Conservation (phyloP, 208 protist species). For the Trichomonas gallinae region DNA sequence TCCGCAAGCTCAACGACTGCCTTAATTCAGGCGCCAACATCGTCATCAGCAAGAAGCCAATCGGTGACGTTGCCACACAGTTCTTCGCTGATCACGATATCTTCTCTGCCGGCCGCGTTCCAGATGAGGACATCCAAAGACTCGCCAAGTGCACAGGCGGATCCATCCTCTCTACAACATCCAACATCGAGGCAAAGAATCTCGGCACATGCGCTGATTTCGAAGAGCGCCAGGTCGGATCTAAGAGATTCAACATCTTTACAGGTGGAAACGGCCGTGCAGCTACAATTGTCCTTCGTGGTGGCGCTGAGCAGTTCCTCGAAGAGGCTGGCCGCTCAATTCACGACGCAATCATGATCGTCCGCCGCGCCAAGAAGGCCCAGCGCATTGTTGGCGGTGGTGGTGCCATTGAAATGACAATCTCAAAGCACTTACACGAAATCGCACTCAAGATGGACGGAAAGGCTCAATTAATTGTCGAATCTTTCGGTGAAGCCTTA, state of each 20-base stretch:
- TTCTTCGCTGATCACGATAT: slow-evolving; percentile 98
- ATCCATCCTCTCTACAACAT: slow-evolving; percentile 84
- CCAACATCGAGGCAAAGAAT: slow-evolving; percentile 66
- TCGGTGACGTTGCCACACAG: slow-evolving; percentile 99
- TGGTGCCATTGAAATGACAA: slow-evolving; percentile 99
- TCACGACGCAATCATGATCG: slow-evolving; percentile 95
- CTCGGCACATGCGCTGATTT: slow-evolving; percentile 75
- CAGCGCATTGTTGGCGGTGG: slow-evolving; percentile 92
- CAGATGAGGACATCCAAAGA: slow-evolving; percentile 70
- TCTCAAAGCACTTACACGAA: slow-evolving; percentile 84
- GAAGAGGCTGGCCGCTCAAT: slow-evolving; percentile 89
- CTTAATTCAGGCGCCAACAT: slow-evolving; percentile 82
- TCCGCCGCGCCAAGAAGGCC: slow-evolving; percentile 58
- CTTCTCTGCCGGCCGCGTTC: slow-evolving; percentile 98
- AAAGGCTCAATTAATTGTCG: slow-evolving; percentile 96
- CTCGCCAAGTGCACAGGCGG: slow-evolving; percentile 85
- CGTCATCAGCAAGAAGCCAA: slow-evolving; percentile 91
- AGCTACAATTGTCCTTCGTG: slow-evolving; percentile 62
- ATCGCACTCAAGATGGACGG: slow-evolving; percentile 82
- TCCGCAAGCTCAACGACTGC: slow-evolving; percentile 98
- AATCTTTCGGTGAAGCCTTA: slow-evolving; percentile 90
- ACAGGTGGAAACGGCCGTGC: slow-evolving; percentile 70
- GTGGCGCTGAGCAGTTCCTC: slow-evolving; percentile 97
- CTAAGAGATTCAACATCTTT: slow-evolving; percentile 91
- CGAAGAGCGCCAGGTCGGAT: slow-evolving; percentile 96